These are phyloP conservation scores for Mucor lusitanicus DNA, from an alignment of 371 early-diverging fungal genomes.

Conservation along the genomic window DNA sequence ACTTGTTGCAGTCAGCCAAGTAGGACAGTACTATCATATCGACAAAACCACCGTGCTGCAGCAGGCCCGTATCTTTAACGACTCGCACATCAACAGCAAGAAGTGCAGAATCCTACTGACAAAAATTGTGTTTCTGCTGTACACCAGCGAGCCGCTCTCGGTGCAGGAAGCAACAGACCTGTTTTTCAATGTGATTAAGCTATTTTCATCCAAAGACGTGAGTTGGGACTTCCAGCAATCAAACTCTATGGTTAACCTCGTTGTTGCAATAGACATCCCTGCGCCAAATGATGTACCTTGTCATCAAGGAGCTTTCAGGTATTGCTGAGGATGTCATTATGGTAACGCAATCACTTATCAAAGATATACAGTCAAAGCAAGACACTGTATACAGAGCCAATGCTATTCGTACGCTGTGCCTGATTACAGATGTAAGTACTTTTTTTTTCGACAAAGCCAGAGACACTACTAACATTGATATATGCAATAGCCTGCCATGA, in stretches of 20 bases:
- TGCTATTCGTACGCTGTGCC: conserved; percentile 94
- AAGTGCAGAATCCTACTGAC: conserved; percentile 92
- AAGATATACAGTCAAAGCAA: conserved; percentile 94
- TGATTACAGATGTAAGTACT: conserved; percentile 85
- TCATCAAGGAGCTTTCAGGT: conserved; percentile 95
- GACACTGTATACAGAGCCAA: conserved; percentile 91
- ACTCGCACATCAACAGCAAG: conserved; percentile 90
- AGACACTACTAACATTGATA: too few relatives aligned
- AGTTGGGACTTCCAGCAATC: too few relatives aligned
- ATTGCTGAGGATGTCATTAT: conserved; percentile 96
- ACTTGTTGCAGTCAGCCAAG: conserved; percentile 29
- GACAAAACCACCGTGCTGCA: conserved; percentile 95
- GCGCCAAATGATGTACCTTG: conserved; percentile 95
- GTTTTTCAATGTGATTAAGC: conserved; percentile 96
- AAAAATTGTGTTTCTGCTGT: conserved; percentile 91
- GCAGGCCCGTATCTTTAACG: conserved; percentile 96
- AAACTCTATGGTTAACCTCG: too few relatives aligned
- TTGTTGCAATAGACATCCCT: conserved; percentile 66
- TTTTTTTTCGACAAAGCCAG: too few relatives aligned
- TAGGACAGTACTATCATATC: conserved; percentile 62
- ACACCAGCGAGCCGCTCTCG: conserved; percentile 87
- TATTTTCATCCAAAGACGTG: conserved; percentile 96
- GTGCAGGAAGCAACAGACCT: conserved; percentile 96
- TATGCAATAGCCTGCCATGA: conserved; percentile 80
- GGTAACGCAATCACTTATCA: conserved; percentile 94